Base-by-base conservation (phyloP, 805 yeast genomes). In the Candida patagonica region DNA sequence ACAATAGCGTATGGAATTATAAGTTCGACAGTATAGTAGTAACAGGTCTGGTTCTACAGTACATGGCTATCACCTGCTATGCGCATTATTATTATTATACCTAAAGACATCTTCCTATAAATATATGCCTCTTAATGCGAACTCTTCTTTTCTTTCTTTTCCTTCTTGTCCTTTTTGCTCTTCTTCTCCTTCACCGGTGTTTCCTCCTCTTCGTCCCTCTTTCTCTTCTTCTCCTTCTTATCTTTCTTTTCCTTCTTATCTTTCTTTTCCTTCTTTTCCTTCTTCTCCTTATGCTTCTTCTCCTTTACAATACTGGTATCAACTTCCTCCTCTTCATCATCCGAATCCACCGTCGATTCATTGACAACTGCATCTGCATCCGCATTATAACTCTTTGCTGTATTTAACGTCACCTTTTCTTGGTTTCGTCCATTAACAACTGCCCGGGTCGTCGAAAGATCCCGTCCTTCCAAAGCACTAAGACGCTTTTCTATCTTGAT, bases 391-490 rank as follows among this genome's bases (percentile, higher is more conserved):
- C 89, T 83, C 62, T 80, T 73, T 38, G 89, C 78, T 60, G 85
- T 89, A 40, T 85, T 66, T 52, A 89, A 73, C 47, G 83, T 94
- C 50, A 87, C 79, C 76, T 88, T 89, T 62, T 81, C 79, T 60
- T 79, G 81, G 55, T 83, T 84, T 34, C 52, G 50, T 62, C 80
- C 83, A 45, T 76, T 78, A 51, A 85, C 78, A 68, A 80, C 78
- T 41, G 94, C 76, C 42, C 59, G 47, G 35, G 94, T 79, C 30
- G 95, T 80, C 70, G 95, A 80, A 60, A 88, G 67, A 63, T 92
- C 97, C 66, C 95, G 85, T 52, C 98, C 98, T 68, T 92, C 98
- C 52, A 92, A 72, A 45, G 88, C 84, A 61, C 95, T 84, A 55
- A 92, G 76, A 70, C 98, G 81, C 44, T 85, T 74, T 68, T 92